Conservation (phyloP, 2,329 filamentous ascomycete species). For the Verticillium tricorpus region DNA sequence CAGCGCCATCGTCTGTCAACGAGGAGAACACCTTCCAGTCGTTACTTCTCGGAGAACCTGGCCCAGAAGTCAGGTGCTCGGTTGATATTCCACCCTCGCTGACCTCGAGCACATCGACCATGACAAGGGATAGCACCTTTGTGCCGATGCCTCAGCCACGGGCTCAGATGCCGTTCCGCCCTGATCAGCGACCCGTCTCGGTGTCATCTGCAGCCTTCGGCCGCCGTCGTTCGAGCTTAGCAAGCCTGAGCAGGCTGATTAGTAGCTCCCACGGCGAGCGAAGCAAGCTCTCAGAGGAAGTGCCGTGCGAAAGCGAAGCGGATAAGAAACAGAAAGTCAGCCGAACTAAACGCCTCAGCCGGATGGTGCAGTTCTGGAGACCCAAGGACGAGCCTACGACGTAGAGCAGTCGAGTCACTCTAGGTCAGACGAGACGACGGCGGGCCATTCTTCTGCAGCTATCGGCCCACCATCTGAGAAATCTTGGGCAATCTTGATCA, state of each 20-base stretch:
- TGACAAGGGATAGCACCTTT: conserved; percentile 63
- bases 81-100: conserved; percentile 69
- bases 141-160: conserved; percentile 22
- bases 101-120: conserved; percentile 73
- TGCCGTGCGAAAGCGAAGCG: conserved; percentile 49
- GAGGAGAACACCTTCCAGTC: conserved; percentile 70
- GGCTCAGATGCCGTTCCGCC: conserved; percentile 35
- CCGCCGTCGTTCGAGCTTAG: conserved; percentile 70
- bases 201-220: conserved; percentile 60
- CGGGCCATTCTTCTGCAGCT: background rate
- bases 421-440: background rate
- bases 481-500: background rate
- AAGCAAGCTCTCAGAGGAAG: conserved; percentile 70
- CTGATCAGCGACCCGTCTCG: conserved; percentile 56
- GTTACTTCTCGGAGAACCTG: conserved; percentile 67
- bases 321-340: conserved; percentile 56
- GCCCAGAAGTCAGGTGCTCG: conserved; percentile 67
- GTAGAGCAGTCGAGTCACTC: background rate
- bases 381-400: conserved; percentile 39
- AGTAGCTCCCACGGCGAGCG: conserved; percentile 70
- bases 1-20: conserved; percentile 67
- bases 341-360: conserved; percentile 66
- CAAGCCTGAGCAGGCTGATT: conserved; percentile 71
- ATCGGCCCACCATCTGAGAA: background rate
- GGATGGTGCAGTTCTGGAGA: conserved; percentile 78